Percentiles rank a stretch among this genome's conserved stretches.
Conservation (phyloP, 2,329 filamentous ascomycete genomes). For the Botryosphaeria dothidea region DNA sequence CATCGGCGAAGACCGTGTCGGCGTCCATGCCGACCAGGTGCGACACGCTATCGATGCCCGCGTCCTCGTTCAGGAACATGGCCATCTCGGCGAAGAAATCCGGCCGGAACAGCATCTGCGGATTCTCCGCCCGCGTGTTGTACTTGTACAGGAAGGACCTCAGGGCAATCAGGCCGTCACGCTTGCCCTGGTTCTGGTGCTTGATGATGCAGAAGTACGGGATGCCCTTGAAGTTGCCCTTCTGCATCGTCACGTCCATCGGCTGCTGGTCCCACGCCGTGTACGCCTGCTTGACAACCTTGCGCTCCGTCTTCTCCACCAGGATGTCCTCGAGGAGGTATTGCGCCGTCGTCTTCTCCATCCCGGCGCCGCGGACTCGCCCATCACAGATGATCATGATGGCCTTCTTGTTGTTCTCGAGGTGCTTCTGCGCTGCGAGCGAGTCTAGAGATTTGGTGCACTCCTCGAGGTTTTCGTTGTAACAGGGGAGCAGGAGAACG, state of each 20-base stretch:
- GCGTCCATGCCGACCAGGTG: slow-evolving; percentile 29
- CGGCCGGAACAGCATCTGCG: slow-evolving; percentile 20
- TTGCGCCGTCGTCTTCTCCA: slow-evolving; percentile 51
- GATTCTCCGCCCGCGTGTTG: slow-evolving; percentile 42
- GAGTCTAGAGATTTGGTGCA: slow-evolving; percentile 49
- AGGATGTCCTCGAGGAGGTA: slow-evolving; percentile 50
- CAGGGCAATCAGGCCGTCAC: slow-evolving; percentile 52
- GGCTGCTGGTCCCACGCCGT: slow-evolving; percentile 47
- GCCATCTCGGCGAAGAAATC: slow-evolving; percentile 23
- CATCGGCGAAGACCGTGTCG: slow-evolving; percentile 49
- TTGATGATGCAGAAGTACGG: slow-evolving; percentile 53
- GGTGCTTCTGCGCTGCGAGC: slow-evolving; percentile 46
- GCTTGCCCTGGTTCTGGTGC: slow-evolving; percentile 52
- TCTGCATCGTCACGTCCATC: slow-evolving; percentile 34
- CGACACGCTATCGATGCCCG: slow-evolving; percentile 14
- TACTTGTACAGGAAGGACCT: slow-evolving; percentile 53
- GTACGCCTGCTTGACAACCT: slow-evolving; percentile 31
- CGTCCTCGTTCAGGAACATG: slow-evolving; percentile 20
- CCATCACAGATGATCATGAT: slow-evolving; percentile 54
- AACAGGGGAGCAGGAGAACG: slow-evolving; percentile 51
- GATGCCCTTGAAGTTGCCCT: slow-evolving; percentile 48
- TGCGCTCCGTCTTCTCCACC: slow-evolving; percentile 39
- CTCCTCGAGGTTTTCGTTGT: slow-evolving; percentile 52
- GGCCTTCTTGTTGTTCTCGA: slow-evolving; percentile 44
- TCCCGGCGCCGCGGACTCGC: slow-evolving; percentile 48